phyloP scores from a whole-genome alignment of 179 eudicot species.

The Corrigiola litoralis region DNA sequence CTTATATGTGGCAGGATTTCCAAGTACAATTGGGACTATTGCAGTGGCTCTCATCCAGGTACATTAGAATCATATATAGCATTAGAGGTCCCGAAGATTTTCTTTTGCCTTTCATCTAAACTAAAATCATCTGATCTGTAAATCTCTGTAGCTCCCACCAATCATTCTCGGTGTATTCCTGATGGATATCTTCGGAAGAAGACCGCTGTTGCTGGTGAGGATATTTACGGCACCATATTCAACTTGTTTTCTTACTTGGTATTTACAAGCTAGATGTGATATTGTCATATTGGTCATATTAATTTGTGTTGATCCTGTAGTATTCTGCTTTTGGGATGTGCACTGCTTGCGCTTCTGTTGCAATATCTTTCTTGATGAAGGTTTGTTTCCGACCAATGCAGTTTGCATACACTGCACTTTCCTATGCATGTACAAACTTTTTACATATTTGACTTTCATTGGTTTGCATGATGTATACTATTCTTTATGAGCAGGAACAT shows the following conservation, averaged over 20 bases:
- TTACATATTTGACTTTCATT: background rate
- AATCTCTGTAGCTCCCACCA: slow-evolving; percentile 31
- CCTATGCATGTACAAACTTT: background rate
- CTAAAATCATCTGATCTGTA: background rate
- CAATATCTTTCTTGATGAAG: slow-evolving; percentile 31
- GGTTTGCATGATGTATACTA: background rate
- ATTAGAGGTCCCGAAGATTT: background rate
- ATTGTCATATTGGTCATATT: no score
- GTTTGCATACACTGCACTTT: background rate
- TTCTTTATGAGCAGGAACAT: slow-evolving; percentile 27
- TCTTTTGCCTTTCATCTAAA: background rate
- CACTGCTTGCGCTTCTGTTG: slow-evolving; percentile 22
- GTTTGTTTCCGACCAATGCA: slow-evolving; percentile 15
- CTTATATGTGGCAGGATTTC: slow-evolving; percentile 21
- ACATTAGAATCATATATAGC: background rate
- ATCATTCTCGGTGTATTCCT: slow-evolving; percentile 21
- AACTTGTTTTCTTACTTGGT: no score
- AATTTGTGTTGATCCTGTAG: no score
- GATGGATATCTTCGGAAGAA: slow-evolving; percentile 40
- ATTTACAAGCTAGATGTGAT: no score
- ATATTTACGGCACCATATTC: no score
- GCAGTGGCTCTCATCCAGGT: slow-evolving; percentile 38
- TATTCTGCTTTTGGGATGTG: slow-evolving; percentile 30
- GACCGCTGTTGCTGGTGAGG: slow-evolving; percentile 40
- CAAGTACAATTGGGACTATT: slow-evolving; percentile 21